Evolutionary conservation across 345 rosid species (phyloP).

Genomic region (Citropsis articulata): DNA sequence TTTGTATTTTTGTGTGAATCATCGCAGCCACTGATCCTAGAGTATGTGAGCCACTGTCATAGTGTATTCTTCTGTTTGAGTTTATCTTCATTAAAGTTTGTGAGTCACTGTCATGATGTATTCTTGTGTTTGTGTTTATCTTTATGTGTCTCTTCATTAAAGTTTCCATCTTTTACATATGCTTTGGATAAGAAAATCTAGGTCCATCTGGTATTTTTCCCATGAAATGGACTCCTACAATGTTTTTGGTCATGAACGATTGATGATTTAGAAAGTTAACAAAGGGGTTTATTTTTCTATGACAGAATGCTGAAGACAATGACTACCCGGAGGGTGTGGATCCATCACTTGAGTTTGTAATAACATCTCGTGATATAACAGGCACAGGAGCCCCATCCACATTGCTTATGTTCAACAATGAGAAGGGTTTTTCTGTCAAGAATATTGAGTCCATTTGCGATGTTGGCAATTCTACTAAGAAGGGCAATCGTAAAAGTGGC

Average conservation of each 20-base stretch:
- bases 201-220: not conserved
- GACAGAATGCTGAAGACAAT: slow-evolving; percentile 75
- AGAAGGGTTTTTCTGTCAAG: slow-evolving; percentile 53
- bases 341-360: slow-evolving; percentile 71
- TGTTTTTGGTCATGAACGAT: too few species aligned
- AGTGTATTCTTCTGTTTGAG: too few species aligned
- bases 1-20: too few species aligned
- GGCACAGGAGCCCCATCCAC: slow-evolving; percentile 65
- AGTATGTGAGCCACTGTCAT: too few species aligned
- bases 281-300: not conserved
- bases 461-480: slow-evolving; percentile 59
- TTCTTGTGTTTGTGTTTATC: too few species aligned
- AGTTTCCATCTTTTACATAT: too few species aligned
- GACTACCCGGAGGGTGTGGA: slow-evolving; percentile 56
- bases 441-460: slow-evolving; percentile 68
- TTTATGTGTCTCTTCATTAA: too few species aligned
- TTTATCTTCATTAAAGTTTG: too few species aligned
- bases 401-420: slow-evolving; percentile 61
- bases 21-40: too few species aligned
- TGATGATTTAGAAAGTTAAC: too few species aligned
- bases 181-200: too few species aligned
- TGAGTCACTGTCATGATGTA: too few species aligned
- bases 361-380: slow-evolving; percentile 70
- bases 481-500: slow-evolving; percentile 57
- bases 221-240: slow-evolving; percentile 58